Evolutionary conservation across 2,329 filamentous ascomycete species (phyloP).

Genomic region (Dothistroma septosporum): DNA sequence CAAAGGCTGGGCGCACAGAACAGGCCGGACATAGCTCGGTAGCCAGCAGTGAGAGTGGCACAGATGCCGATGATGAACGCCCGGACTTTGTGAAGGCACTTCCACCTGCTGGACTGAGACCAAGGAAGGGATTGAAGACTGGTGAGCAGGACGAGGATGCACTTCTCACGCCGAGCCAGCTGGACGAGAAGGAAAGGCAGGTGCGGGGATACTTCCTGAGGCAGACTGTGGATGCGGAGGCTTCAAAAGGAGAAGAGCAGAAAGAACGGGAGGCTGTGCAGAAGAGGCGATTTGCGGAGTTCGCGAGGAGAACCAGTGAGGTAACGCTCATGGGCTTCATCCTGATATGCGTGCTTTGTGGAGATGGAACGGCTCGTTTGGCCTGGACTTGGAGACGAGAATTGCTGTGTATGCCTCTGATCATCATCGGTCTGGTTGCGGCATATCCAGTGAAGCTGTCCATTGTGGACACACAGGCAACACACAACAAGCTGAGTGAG

Average conservation of each 20-base stretch:
- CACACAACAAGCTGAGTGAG: conserved; percentile 39
- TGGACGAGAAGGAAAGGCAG: conserved; percentile 45
- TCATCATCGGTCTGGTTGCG: conserved; percentile 29
- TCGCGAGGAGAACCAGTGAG: conserved; percentile 63
- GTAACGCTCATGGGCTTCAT: conserved; percentile 52
- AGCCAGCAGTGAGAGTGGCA: conserved; percentile 79
- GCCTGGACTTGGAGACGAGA: conserved; percentile 35
- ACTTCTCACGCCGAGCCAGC: conserved; percentile 45
- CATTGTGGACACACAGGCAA: conserved; percentile 31
- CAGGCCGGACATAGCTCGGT: conserved; percentile 40
- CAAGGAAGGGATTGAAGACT: conserved; percentile 73
- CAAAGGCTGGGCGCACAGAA: neutral
- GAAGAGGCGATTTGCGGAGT: conserved; percentile 83
- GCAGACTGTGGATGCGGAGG: conserved; percentile 22
- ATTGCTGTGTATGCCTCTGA: conserved; percentile 38
- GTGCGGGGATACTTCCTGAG: conserved; percentile 36
- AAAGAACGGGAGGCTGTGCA: conserved; percentile 59
- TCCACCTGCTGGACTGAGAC: conserved; percentile 68
- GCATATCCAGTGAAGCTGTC: conserved; percentile 36
- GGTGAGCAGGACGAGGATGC: conserved; percentile 39
- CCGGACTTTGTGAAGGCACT: conserved; percentile 69
- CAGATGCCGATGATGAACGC: conserved; percentile 92
- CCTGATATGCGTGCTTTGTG: conserved; percentile 44
- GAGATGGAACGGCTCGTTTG: conserved; percentile 30
- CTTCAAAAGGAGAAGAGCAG: conserved; percentile 37